A percentile compares a stretch with the other conserved stretches of the same genome.
phyloP scores from a whole-genome alignment of 768 basidiomycete species.

The Gymnopilus dilepis region DNA sequence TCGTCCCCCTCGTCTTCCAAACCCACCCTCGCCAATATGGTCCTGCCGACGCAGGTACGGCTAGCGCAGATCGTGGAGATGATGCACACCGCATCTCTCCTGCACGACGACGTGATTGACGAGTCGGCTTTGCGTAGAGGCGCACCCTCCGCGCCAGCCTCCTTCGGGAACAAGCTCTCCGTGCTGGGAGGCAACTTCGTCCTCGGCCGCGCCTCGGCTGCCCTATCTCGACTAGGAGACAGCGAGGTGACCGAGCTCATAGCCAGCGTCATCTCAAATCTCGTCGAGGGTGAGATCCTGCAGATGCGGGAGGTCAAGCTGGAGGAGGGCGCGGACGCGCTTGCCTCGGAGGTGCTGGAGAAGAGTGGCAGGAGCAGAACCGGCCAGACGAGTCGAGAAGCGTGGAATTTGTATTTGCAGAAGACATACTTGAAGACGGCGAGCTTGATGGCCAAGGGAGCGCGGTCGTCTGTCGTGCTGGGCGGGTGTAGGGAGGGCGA shows the following conservation, averaged over 20 bases:
- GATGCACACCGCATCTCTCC: conserved; percentile 94
- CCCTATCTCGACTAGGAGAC: conserved; percentile 79
- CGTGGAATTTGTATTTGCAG: conserved; percentile 85
- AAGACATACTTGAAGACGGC: conserved; percentile 97
- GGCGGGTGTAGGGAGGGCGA: conserved; percentile 88
- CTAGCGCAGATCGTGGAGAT: conserved; percentile 95
- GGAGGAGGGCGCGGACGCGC: conserved; percentile 31
- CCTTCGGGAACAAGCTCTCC: conserved; percentile 88
- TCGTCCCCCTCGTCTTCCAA: conserved; percentile 30
- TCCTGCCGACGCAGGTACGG: conserved; percentile 87
- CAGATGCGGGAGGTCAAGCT: conserved; percentile 70
- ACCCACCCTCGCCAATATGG: conserved; percentile 25
- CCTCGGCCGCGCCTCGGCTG: conserved; percentile 83
- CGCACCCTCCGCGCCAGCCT: conserved; percentile 76
- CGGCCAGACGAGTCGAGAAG: conserved; percentile 37
- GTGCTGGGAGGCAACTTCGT: conserved; percentile 92
- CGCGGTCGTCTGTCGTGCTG: conserved; percentile 84
- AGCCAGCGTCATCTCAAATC: conserved; percentile 82
- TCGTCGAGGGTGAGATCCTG: conserved; percentile 94
- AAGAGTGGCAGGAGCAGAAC: background rate
- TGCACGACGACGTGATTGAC: conserved; percentile 97
- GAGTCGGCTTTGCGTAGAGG: conserved; percentile 78
- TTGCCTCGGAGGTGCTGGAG: conserved; percentile 4
- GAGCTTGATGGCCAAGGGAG: conserved; percentile 90
- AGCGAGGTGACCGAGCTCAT: conserved; percentile 89